These are phyloP conservation scores for Rhytidhysteron rufulum DNA, from an alignment of 2,329 filamentous ascomycete genomes.

Conservation along the genomic window DNA sequence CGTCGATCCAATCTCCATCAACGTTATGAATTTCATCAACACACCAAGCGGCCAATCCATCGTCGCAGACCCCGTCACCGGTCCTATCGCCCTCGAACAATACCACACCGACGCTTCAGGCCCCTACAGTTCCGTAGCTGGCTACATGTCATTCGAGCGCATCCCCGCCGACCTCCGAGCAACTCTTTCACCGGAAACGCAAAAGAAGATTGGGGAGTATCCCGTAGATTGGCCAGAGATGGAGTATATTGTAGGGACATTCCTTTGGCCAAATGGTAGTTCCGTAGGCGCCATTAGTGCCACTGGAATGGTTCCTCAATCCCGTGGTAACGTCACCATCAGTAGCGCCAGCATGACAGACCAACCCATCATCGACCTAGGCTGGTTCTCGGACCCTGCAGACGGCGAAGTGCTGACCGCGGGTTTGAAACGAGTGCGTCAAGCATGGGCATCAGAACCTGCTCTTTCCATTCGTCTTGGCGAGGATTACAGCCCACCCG, in stretches of 20 bases:
- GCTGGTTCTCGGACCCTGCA: conserved; percentile 26
- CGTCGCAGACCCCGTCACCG: background rate
- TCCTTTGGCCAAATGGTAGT: conserved; percentile 12
- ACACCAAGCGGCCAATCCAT: background rate
- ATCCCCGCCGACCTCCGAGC: background rate
- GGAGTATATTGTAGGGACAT: conserved; percentile 14
- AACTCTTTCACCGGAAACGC: background rate
- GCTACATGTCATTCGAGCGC: background rate
- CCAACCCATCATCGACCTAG: conserved; percentile 29
- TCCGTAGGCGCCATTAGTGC: conserved; percentile 15
- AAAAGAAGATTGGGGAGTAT: background rate
- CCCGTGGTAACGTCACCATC: conserved; percentile 33
- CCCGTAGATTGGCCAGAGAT: conserved; percentile 16
- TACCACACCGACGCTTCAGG: background rate
- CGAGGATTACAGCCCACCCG: conserved; percentile 24
- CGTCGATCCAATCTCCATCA: conserved; percentile 1
- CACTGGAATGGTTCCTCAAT: conserved; percentile 19
- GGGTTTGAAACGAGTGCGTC: conserved; percentile 27
- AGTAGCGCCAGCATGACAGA: conserved; percentile 19
- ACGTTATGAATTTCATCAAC: background rate
- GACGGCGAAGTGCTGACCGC: conserved; percentile 30
- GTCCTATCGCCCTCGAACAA: background rate
- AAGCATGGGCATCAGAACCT: conserved; percentile 18
- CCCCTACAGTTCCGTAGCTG: background rate
- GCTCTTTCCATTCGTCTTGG: conserved; percentile 18